phyloP scores from a whole-genome alignment of 805 yeast species.

The Metschnikowia kofuensis region DNA sequence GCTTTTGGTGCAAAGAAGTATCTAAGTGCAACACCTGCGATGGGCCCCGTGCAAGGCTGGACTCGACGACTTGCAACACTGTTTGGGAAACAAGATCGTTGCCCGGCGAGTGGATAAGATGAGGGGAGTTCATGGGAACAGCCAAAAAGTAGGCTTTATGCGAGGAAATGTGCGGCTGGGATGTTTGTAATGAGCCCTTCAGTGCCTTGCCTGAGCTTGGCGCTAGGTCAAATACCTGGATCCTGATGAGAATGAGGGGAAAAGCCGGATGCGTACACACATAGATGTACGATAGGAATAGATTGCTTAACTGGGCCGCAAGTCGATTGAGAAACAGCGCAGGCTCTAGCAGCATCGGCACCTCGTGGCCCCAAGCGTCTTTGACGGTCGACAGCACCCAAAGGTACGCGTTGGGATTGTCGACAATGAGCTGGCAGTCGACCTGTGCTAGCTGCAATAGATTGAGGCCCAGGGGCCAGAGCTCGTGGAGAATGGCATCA shows the following conservation, averaged over 20 bases:
- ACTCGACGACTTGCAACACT: conserved; percentile 59
- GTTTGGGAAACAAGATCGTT: conserved; percentile 44
- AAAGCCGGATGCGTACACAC: conserved; percentile 62
- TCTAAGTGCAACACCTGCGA: conserved; percentile 37
- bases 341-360: conserved; percentile 45
- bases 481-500: conserved; percentile 46
- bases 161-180: conserved; percentile 45
- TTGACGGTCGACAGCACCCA: conserved; percentile 51
- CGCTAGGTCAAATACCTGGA: conserved; percentile 62
- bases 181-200: not conserved
- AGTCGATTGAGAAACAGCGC: conserved; percentile 48
- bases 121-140: conserved; percentile 64
- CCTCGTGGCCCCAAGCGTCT: conserved; percentile 30
- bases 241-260: conserved; percentile 58
- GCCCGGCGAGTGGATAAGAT: conserved; percentile 55
- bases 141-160: conserved; percentile 64
- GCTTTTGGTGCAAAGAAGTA: conserved; percentile 36
- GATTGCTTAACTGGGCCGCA: conserved; percentile 43
- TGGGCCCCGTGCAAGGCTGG: conserved; percentile 46
- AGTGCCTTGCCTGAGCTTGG: conserved; percentile 5
- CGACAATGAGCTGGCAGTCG: conserved; percentile 63
- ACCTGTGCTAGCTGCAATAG: conserved; percentile 66
- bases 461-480: conserved; percentile 58
- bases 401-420: conserved; percentile 46
- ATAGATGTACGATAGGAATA: conserved; percentile 64